Conservation (phyloP, 1,139 yeast genomes). For the Suhomyces kunorum region DNA sequence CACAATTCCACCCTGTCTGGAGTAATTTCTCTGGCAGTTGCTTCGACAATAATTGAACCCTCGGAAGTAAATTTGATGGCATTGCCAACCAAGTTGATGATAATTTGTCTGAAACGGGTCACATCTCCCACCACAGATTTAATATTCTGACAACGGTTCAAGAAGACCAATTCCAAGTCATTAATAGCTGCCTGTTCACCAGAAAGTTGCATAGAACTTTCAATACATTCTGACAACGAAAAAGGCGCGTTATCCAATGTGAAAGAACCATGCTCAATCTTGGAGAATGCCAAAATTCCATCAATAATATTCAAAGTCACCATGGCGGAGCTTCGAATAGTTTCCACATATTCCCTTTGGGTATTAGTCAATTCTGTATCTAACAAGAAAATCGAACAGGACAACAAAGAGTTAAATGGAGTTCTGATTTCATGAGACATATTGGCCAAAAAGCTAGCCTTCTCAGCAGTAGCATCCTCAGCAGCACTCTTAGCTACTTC, state of each 20-base stretch:
- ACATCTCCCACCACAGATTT: slow-evolving; percentile 52
- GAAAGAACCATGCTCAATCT: slow-evolving; percentile 58
- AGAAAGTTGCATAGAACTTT: slow-evolving; percentile 52
- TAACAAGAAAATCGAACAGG: slow-evolving; percentile 54
- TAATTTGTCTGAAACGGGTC: slow-evolving; percentile 53
- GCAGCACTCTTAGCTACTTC: slow-evolving; percentile 56
- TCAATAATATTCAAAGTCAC: slow-evolving; percentile 57
- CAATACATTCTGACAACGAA: slow-evolving; percentile 51
- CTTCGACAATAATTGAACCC: slow-evolving; percentile 49
- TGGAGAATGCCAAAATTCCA: slow-evolving; percentile 58
- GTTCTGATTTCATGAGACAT: slow-evolving; percentile 64
- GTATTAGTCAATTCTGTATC: slow-evolving; percentile 50
- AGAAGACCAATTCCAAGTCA: slow-evolving; percentile 49
- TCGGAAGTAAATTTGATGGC: slow-evolving; percentile 55
- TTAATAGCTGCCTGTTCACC: slow-evolving; percentile 54
- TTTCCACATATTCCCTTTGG: slow-evolving; percentile 57
- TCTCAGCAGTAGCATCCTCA: slow-evolving; percentile 60
- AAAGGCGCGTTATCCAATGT: slow-evolving; percentile 51
- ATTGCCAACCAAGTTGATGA: slow-evolving; percentile 58
- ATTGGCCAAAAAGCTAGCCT: slow-evolving; percentile 59
- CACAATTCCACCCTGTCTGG: slow-evolving; percentile 44
- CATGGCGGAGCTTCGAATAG: slow-evolving; percentile 53
- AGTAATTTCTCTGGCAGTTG: slow-evolving; percentile 31
- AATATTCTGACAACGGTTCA: slow-evolving; percentile 45
- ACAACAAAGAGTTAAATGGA: slow-evolving; percentile 56